phyloP scores from a whole-genome alignment of 768 basidiomycete species.

The Auricularia cornea region DNA sequence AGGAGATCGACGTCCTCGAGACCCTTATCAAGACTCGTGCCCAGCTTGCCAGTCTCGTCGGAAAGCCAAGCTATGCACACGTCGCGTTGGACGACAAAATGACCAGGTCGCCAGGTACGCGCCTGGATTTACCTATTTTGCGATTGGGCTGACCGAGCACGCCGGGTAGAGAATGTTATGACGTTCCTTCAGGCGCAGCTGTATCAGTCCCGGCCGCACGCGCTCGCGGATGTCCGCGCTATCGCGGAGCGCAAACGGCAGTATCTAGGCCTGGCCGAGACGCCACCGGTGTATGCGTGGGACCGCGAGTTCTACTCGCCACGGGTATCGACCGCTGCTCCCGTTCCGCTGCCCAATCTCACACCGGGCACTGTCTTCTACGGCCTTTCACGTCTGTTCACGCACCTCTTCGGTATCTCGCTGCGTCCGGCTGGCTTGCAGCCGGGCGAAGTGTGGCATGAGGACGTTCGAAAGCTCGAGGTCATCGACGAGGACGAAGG shows the following conservation, averaged over 20 bases:
- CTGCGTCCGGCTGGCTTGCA: conserved; percentile 60
- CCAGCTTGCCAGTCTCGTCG: conserved; percentile 76
- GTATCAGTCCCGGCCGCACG: conserved; percentile 71
- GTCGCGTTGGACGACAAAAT: conserved; percentile 92
- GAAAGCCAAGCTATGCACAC: conserved; percentile 76
- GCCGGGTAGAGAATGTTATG: conserved; percentile 62
- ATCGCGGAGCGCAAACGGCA: conserved; percentile 65
- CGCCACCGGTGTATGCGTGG: conserved; percentile 79
- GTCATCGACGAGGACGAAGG: conserved; percentile 87
- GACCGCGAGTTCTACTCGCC: conserved; percentile 92
- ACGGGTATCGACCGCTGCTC: conserved; percentile 58
- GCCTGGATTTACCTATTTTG: conserved; percentile 1
- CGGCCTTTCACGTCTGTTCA: conserved; percentile 85
- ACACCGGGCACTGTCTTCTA: conserved; percentile 88
- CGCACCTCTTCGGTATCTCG: conserved; percentile 77
- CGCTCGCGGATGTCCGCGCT: conserved; percentile 60
- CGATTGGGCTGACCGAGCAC: not conserved
- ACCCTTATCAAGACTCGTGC: conserved; percentile 65
- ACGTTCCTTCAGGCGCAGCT: conserved; percentile 79
- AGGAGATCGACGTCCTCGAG: conserved; percentile 73
- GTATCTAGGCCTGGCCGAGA: conserved; percentile 39
- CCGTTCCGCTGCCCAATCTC: conserved; percentile 64
- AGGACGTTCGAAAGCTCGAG: conserved; percentile 82
- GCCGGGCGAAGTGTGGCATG: conserved; percentile 83
- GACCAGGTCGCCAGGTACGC: conserved; percentile 84